phyloP scores from a whole-genome alignment of 148 eudicot species.

The Vaccinium myrtillus region DNA sequence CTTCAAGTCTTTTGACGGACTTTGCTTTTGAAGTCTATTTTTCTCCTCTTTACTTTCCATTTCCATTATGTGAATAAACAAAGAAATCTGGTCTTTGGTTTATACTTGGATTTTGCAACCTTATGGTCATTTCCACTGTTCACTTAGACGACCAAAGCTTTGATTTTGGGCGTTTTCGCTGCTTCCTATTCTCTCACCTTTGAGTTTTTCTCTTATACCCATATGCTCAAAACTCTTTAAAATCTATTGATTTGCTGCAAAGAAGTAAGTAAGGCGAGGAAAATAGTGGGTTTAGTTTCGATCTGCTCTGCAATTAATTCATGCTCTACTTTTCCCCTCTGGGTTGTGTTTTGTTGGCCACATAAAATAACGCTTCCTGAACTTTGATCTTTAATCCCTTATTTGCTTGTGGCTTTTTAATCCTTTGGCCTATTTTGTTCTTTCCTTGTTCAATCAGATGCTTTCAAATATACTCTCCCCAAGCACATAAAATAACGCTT shows the following conservation, averaged over 20 bases:
- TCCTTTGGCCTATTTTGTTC: constrained; percentile 26
- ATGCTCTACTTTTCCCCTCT: background rate
- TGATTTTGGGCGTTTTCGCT: constrained; percentile 27
- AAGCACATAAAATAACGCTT: constrained; percentile 35
- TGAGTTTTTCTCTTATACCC: background rate
- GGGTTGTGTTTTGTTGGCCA: background rate
- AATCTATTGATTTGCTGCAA: constrained; percentile 12
- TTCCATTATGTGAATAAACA: constrained; percentile 2
- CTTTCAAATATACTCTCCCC: constrained; percentile 22
- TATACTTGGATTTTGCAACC: constrained; percentile 17
- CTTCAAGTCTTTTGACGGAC: constrained; percentile 13
- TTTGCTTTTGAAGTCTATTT: constrained; percentile 4
- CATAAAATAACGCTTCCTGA: constrained; percentile 25
- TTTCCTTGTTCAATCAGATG: constrained; percentile 30
- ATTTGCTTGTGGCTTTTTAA: constrained; percentile 22
- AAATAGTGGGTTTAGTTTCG: constrained; percentile 20
- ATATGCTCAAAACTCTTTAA: background rate
- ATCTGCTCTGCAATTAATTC: constrained; percentile 15
- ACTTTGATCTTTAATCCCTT: constrained; percentile 26
- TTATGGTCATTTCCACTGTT: constrained; percentile 26
- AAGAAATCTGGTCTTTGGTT: constrained; percentile 33
- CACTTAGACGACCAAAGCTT: constrained; percentile 25
- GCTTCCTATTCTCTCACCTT: background rate
- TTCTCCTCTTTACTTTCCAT: background rate
- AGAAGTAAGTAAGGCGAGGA: constrained; percentile 1